Evolutionary conservation across 148 eudicot species (phyloP).

Genomic region (Diospyros lotus): DNA sequence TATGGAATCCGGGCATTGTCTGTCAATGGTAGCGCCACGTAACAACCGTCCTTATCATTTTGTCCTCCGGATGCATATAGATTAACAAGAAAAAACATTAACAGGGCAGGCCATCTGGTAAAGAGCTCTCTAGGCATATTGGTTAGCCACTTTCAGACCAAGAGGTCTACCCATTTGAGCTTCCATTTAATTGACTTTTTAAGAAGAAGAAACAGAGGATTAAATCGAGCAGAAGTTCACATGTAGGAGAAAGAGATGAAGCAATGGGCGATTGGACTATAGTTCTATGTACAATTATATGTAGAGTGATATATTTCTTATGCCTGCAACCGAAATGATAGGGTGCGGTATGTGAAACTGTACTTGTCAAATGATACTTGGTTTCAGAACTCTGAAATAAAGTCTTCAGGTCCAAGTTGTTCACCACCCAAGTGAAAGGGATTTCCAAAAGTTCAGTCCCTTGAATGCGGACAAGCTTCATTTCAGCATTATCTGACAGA

Average conservation of each 20-base stretch:
- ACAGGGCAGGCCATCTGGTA: too few relatives aligned
- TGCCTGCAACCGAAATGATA: not conserved
- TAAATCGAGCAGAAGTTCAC: not conserved
- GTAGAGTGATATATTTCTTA: constrained; percentile 4
- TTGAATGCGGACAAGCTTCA: constrained; percentile 79
- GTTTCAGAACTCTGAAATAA: constrained; percentile 44
- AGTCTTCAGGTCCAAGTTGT: constrained; percentile 87
- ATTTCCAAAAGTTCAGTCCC: constrained; percentile 74
- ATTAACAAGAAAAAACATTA: too few relatives aligned
- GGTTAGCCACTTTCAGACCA: not conserved
- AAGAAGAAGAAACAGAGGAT: not conserved
- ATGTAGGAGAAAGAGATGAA: not conserved
- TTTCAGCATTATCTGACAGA: constrained; percentile 26
- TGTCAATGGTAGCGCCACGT: too few relatives aligned
- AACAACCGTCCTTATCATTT: too few relatives aligned
- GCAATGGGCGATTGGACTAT: constrained; percentile 1
- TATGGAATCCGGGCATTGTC: too few relatives aligned
- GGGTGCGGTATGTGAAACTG: not conserved
- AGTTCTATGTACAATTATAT: constrained; percentile 23
- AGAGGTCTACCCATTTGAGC: not conserved
- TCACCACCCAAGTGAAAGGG: constrained; percentile 89
- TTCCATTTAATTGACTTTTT: not conserved
- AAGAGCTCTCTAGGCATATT: too few relatives aligned
- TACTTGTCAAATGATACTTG: constrained; percentile 13
- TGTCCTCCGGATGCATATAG: too few relatives aligned